A percentile compares a stretch with the other conserved stretches of the same genome.
phyloP scores from a whole-genome alignment of 2,329 filamentous ascomycete genomes.

The Neonectria ditissima region DNA sequence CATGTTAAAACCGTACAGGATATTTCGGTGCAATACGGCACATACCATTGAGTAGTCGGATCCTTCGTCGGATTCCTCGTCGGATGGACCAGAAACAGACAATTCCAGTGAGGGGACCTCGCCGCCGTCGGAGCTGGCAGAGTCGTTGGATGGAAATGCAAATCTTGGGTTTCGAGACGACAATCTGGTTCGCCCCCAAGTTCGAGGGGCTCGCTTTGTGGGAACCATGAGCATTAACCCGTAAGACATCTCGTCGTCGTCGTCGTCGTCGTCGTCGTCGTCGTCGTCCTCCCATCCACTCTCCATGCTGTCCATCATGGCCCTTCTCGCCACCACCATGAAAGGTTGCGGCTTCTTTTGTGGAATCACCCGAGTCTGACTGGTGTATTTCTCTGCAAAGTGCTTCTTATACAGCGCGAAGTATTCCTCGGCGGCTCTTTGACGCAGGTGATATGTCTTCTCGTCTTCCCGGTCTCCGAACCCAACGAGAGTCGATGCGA shows the following conservation, averaged over 20 bases:
- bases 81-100: background rate
- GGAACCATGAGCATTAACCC: no score
- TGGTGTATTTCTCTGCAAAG: slow-evolving; percentile 26
- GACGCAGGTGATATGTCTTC: background rate
- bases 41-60: background rate
- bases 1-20: background rate
- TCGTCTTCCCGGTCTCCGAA: slow-evolving; percentile 6
- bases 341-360: slow-evolving; percentile 4
- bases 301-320: background rate
- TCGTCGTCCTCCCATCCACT: background rate
- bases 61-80: background rate
- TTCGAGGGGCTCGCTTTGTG: background rate
- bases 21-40: background rate
- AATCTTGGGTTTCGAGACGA: background rate
- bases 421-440: slow-evolving; percentile 15
- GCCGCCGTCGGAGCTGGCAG: background rate
- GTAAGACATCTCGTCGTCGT: background rate
- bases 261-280: background rate
- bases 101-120: background rate
- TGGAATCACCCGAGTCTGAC: background rate
- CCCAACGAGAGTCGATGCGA: background rate
- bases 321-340: background rate
- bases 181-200: background rate
- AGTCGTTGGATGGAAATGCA: background rate
- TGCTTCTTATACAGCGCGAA: slow-evolving; percentile 19